Base-by-base conservation (phyloP, 2,329 filamentous ascomycete species). In the Xylariaceae sp. region DNA sequence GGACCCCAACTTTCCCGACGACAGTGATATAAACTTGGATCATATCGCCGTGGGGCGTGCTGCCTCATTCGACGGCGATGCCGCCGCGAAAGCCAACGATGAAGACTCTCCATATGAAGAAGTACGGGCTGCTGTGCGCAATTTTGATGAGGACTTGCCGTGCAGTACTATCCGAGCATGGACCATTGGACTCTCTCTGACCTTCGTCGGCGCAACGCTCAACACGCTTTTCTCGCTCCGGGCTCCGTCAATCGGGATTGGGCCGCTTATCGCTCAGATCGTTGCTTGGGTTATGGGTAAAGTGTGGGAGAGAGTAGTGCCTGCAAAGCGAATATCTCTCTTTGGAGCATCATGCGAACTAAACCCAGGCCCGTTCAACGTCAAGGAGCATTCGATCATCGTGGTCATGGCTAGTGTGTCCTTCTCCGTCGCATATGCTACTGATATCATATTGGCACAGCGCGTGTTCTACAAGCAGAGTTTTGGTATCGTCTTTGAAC, bases 381-480 rank as follows among this genome's bases (percentile, higher is more conserved):
- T 85, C 67, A 88, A 88, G 68, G 85, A 88, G 65, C 85, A 87
- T 65, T 72, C 81, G 42, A 78, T 88, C 57, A 86, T 88, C 54
- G 80, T 84, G 19, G 80, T 86, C 60, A 86, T 86, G 82, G 85
- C 87, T 12, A 83, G 86, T 65, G 84, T 88, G 4, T 84, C 85
- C 4, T 87, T 88, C 60, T 84, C 74, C 48, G 83, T 79, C 4
- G 84, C 86, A 3, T 90, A 90, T 62, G 85, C 86, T 0, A 89
- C 86, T 1, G 87, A 90, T 61, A 85, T 89, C 32, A 80, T 91
- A 44, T 74, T 89, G 2, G 86, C 86, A 0, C 86, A 89, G 70
- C 72, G 82, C 19, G 78, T 85, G 12, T 89, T 89, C 63, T 90
- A 90, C 67, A 83, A 85, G 66, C 80, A 88, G 62, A 74, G 84